Conservation (phyloP, 2,329 filamentous ascomycete species). For the Mycosphaerella sp. region DNA sequence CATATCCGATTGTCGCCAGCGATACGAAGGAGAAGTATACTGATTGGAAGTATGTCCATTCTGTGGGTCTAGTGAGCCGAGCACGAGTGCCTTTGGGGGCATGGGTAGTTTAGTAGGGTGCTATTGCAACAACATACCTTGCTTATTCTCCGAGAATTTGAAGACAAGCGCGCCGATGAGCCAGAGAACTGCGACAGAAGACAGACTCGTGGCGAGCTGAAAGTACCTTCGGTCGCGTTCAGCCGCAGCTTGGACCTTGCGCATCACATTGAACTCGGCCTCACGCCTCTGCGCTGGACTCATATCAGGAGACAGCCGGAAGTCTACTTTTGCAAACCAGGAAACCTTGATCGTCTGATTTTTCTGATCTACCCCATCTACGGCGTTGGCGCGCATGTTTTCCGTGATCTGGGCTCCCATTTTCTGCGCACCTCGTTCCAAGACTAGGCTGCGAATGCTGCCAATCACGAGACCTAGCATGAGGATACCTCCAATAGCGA, state of each 20-base stretch:
- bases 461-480: slow-evolving; percentile 52
- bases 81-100: background rate
- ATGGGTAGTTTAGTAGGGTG: background rate
- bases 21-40: slow-evolving; percentile 51
- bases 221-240: slow-evolving; percentile 40
- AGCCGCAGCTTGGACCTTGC: slow-evolving; percentile 40
- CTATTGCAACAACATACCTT: slow-evolving; percentile 23
- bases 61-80: background rate
- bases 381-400: slow-evolving; percentile 41
- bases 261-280: slow-evolving; percentile 48
- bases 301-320: slow-evolving; percentile 39
- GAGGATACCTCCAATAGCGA: slow-evolving; percentile 50
- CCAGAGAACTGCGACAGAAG: slow-evolving; percentile 42
- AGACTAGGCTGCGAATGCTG: slow-evolving; percentile 46
- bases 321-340: slow-evolving; percentile 37
- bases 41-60: slow-evolving; percentile 48
- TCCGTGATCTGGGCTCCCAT: slow-evolving; percentile 47
- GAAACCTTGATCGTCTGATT: slow-evolving; percentile 41
- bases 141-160: slow-evolving; percentile 41
- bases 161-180: slow-evolving; percentile 49
- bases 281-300: slow-evolving; percentile 38
- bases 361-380: slow-evolving; percentile 37
- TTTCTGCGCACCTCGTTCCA: slow-evolving; percentile 49
- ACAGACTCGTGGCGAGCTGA: slow-evolving; percentile 35
- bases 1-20: slow-evolving; percentile 52